phyloP scores from a whole-genome alignment of 2,329 filamentous ascomycete genomes.

The Bimuria novae-zelandiae region DNA sequence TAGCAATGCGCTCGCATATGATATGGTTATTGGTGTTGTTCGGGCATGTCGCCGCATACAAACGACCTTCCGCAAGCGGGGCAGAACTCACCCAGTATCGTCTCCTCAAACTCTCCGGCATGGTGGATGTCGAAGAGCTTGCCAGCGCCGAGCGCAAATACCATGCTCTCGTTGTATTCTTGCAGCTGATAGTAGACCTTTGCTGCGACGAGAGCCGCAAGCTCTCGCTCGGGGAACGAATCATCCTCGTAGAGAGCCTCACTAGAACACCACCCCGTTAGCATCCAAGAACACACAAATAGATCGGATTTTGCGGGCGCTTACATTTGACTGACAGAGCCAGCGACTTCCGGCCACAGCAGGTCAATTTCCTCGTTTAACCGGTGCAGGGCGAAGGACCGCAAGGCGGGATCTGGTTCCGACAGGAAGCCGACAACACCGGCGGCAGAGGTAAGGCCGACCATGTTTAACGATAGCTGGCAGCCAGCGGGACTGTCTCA shows the following conservation, averaged over 20 bases:
- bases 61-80: constrained; percentile 1
- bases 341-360: constrained; percentile 96
- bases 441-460: constrained; percentile 89
- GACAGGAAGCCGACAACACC: constrained; percentile 94
- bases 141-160: constrained; percentile 91
- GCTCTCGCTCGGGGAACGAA: constrained; percentile 86
- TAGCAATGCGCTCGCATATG: background rate
- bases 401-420: constrained; percentile 91
- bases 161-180: constrained; percentile 99
- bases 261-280: constrained; percentile 57
- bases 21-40: background rate
- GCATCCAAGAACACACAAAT: constrained; percentile 14
- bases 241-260: constrained; percentile 98
- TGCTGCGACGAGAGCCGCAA: constrained; percentile 90
- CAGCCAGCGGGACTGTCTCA: constrained; percentile 12
- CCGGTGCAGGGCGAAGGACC: constrained; percentile 91
- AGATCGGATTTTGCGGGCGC: constrained; percentile 30
- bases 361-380: constrained; percentile 96
- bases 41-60: background rate
- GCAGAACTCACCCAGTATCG: constrained; percentile 74
- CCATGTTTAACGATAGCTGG: constrained; percentile 62
- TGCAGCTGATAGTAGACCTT: constrained; percentile 99
- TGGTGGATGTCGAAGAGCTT: constrained; percentile 92
- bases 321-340: constrained; percentile 91
- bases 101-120: constrained; percentile 95